Conservation (phyloP, 306 rosid genomes). For the barrel medic (Medicago truncatula) region MtrunA17r5.0-ANR NC_053049.1:15528501-15529000, state of each 20-base stretch:
- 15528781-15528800: constrained; percentile 1
- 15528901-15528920: too few species aligned
- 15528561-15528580: constrained; percentile 87
- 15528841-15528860: too few species aligned
- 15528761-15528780: too few species aligned
- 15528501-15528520: constrained; percentile 73
- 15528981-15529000: too few species aligned
- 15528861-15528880: too few species aligned
- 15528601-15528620: constrained; percentile 76
- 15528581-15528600: constrained; percentile 64
- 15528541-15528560: constrained; percentile 83
- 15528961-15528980: too few species aligned
- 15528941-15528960: too few species aligned
- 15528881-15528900: too few species aligned
- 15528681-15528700: neutral
- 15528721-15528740: neutral
- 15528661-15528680: neutral
- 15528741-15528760: neutral
- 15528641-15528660: constrained; percentile 32
- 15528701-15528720: constrained; percentile 8
- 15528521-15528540: constrained; percentile 80
- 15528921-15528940: too few species aligned
- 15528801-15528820: neutral
- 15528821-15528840: too few species aligned
- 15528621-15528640: constrained; percentile 36